A percentile compares a stretch with the other conserved stretches of the same genome.
phyloP scores from a whole-genome alignment of 2,329 filamentous ascomycete species.

The Fusarium phyllophilum region DNA sequence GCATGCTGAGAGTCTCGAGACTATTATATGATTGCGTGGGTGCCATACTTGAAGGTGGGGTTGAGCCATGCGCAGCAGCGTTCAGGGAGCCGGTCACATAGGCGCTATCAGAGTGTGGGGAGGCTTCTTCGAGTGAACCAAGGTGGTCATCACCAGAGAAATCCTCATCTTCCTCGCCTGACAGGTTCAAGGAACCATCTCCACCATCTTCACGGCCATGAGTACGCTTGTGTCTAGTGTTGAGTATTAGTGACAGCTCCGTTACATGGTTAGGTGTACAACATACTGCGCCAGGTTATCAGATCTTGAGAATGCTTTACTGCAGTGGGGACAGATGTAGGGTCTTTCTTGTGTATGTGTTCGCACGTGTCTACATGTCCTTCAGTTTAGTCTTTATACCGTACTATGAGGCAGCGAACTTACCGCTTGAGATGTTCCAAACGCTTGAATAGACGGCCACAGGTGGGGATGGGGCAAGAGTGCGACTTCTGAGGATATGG shows the following conservation, averaged over 20 bases:
- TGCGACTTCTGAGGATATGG: conserved; percentile 98
- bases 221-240: conserved; percentile 81
- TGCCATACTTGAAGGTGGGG: conserved; percentile 33
- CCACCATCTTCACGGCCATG: conserved; percentile 72
- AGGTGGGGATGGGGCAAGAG: conserved; percentile 98
- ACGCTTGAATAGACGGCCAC: conserved; percentile 96
- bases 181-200: conserved; percentile 68
- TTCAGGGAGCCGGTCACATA: conserved; percentile 67
- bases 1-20: conserved; percentile 71
- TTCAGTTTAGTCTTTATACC: conserved; percentile 26
- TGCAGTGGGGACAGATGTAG: conserved; percentile 97
- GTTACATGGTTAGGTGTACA: conserved; percentile 47
- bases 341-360: conserved; percentile 99
- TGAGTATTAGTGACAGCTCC: conserved; percentile 5
- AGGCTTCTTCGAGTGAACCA: conserved; percentile 81
- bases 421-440: conserved; percentile 99
- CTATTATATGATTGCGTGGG: conserved; percentile 61
- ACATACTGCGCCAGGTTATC: conserved; percentile 98
- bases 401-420: conserved; percentile 55
- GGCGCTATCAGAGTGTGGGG: conserved; percentile 75
- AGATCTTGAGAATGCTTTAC: conserved; percentile 97
- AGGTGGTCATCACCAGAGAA: conserved; percentile 85
- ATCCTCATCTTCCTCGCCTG: conserved; percentile 88
- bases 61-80: conserved; percentile 51
- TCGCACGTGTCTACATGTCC: conserved; percentile 83